Conservation (phyloP, 768 basidiomycete species). For the Leccinum obscurum region DNA sequence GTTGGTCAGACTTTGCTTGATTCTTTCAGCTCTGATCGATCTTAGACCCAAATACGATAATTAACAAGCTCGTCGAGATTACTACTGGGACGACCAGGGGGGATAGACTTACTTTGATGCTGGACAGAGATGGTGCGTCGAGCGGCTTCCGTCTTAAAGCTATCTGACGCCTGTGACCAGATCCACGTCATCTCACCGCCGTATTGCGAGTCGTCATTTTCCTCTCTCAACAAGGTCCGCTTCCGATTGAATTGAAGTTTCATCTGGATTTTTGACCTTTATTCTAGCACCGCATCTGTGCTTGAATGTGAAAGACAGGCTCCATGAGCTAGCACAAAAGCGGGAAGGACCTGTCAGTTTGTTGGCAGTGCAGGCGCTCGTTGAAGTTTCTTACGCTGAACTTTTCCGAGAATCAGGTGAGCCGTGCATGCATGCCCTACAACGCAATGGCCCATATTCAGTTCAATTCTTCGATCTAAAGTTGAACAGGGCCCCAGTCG, state of each 20-base stretch:
- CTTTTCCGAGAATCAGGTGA: constrained; percentile 13
- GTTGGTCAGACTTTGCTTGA: not conserved
- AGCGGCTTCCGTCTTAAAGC: too few relatives aligned
- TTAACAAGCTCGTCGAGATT: constrained; percentile 3
- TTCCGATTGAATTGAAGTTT: not conserved
- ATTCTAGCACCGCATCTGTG: constrained; percentile 7
- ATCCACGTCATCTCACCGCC: constrained; percentile 14
- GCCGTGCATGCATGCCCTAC: not conserved
- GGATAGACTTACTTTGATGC: constrained; percentile 15
- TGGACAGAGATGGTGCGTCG: constrained; percentile 4
- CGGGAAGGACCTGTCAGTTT: constrained; percentile 15
- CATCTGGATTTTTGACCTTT: not conserved
- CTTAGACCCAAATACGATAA: constrained; percentile 5
- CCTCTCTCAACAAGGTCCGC: constrained; percentile 9
- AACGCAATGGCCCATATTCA: not conserved
- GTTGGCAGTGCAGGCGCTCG: constrained; percentile 22
- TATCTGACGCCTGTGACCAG: constrained; percentile 1
- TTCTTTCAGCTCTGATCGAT: not conserved
- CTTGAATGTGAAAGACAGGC: constrained; percentile 7
- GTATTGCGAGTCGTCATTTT: constrained; percentile 14
- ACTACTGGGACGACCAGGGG: not conserved
- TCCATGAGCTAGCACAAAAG: constrained; percentile 14
- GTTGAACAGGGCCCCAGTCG: not conserved
- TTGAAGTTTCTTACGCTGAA: constrained; percentile 15
- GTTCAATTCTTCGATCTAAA: not conserved